Evolutionary conservation across 129 eudicot species (phyloP).

Genomic region (Flaveria robusta): DNA sequence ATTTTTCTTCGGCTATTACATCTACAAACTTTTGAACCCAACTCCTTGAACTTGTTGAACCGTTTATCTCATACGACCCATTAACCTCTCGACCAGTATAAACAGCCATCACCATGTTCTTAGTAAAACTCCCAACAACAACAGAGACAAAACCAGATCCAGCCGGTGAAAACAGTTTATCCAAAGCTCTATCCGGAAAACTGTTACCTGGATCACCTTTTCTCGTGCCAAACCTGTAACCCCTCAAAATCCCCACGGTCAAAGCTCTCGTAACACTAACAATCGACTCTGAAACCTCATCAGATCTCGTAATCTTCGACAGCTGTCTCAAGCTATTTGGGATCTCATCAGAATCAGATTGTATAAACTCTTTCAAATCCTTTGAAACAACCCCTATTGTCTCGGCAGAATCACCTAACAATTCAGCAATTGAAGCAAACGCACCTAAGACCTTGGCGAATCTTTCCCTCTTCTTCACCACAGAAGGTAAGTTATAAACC

Average conservation of each 20-base stretch:
- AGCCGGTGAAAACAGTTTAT: slow-evolving; percentile 68
- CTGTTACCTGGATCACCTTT: slow-evolving; percentile 31
- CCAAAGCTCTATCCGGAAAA: slow-evolving; percentile 63
- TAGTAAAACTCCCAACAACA: slow-evolving; percentile 82
- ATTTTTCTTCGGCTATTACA: slow-evolving; percentile 50
- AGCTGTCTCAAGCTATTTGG: slow-evolving; percentile 83
- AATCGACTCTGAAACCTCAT: slow-evolving; percentile 62
- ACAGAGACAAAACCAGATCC: slow-evolving; percentile 87
- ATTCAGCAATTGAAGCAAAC: slow-evolving; percentile 56
- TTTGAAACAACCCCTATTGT: slow-evolving; percentile 70
- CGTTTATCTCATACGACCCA: slow-evolving; percentile 13
- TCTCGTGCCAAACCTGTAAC: slow-evolving; percentile 43
- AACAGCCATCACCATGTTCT: slow-evolving; percentile 62
- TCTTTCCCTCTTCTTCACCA: slow-evolving; percentile 67
- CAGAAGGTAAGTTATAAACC: slow-evolving; percentile 64
- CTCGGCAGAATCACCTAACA: slow-evolving; percentile 74
- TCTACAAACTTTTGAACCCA: slow-evolving; percentile 52
- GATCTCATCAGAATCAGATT: slow-evolving; percentile 79
- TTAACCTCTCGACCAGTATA: slow-evolving; percentile 21
- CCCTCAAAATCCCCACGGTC: slow-evolving; percentile 61
- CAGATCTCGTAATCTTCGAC: slow-evolving; percentile 62
- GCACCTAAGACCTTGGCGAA: slow-evolving; percentile 53
- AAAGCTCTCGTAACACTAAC: slow-evolving; percentile 52
- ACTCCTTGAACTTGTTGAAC: slow-evolving; percentile 13
- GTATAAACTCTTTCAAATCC: slow-evolving; percentile 71